Conservation (phyloP, 2,329 filamentous ascomycete species). For the Diplodia seriata region DNA sequence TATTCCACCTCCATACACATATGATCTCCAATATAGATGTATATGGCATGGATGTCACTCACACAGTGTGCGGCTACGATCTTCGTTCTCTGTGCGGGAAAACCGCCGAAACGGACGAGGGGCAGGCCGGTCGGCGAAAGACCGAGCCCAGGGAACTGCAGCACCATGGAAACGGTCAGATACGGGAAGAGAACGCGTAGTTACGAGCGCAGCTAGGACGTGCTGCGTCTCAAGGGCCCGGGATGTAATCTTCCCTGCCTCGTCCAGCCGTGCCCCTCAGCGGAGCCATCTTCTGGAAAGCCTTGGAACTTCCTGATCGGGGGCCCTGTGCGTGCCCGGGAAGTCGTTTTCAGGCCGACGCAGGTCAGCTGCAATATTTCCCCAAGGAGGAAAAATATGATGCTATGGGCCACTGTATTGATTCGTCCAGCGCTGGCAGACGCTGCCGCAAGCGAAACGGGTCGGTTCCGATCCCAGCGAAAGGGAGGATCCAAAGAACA, state of each 20-base stretch:
- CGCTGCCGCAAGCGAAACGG: background rate
- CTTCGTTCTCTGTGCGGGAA: constrained; percentile 2
- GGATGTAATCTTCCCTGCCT: constrained; percentile 8
- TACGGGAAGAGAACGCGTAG: background rate
- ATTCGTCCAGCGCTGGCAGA: constrained; percentile 17
- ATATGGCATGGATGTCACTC: constrained; percentile 4
- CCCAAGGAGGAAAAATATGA: constrained; percentile 8
- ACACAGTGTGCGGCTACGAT: constrained; percentile 17
- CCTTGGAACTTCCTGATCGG: constrained; percentile 8
- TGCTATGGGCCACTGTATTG: constrained; percentile 7
- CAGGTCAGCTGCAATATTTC: constrained; percentile 20
- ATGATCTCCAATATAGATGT: constrained; percentile 8
- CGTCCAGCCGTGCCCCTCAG: background rate
- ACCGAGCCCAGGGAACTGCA: constrained; percentile 5
- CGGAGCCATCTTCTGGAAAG: constrained; percentile 21
- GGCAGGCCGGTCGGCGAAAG: constrained; percentile 35
- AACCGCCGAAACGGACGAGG: constrained; percentile 18
- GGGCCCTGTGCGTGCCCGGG: constrained; percentile 1
- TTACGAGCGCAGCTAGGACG: background rate
- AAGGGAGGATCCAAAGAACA: constrained; percentile 1
- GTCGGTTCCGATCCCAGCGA: constrained; percentile 11
- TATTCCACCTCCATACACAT: background rate
- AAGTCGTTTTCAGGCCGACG: background rate
- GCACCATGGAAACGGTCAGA: background rate
- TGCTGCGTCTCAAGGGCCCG: constrained; percentile 13